A percentile compares a stretch with the other conserved stretches of the same genome.
Evolutionary conservation across 2,329 filamentous ascomycete species (phyloP).

Genomic region (Penicillium sp.): DNA sequence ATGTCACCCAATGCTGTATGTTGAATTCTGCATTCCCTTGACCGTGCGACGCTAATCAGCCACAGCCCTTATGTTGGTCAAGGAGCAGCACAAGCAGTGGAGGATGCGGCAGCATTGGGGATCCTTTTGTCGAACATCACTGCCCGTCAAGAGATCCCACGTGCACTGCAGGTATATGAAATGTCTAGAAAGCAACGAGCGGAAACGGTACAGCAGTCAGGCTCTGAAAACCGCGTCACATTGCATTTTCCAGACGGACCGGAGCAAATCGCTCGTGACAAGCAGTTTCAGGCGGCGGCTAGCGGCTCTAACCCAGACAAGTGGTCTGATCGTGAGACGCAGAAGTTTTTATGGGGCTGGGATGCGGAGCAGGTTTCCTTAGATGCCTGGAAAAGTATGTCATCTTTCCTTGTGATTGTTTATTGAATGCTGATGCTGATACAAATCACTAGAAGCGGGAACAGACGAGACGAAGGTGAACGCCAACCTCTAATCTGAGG

Average conservation of each 20-base stretch:
- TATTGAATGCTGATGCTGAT: not conserved
- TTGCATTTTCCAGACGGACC: constrained; percentile 42
- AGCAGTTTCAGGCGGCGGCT: constrained; percentile 30
- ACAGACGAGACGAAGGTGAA: constrained; percentile 8
- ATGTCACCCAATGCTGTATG: constrained; percentile 49
- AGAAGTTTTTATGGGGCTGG: constrained; percentile 48
- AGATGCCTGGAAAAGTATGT: constrained; percentile 33
- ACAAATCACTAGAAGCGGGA: not conserved
- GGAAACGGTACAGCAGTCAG: constrained; percentile 40
- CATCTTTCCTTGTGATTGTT: not conserved
- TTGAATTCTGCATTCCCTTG: not conserved
- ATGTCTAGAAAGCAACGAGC: constrained; percentile 40
- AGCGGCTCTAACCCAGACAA: constrained; percentile 55
- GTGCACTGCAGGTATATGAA: constrained; percentile 39
- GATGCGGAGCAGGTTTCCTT: constrained; percentile 37
- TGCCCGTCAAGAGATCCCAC: constrained; percentile 33
- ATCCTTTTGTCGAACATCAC: constrained; percentile 34
- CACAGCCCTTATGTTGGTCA: constrained; percentile 39
- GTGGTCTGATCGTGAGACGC: constrained; percentile 66
- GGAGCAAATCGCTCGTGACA: constrained; percentile 45
- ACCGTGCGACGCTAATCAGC: constrained; percentile 2
- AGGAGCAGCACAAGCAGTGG: constrained; percentile 50
- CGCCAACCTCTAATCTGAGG: constrained; percentile 15
- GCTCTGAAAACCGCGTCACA: constrained; percentile 36
- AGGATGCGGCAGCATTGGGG: constrained; percentile 43